Evolutionary conservation across 345 rosid species (phyloP), one percentile per base, ranked within the genome.

Genomic region (Capsella bursapastoris): DNA sequence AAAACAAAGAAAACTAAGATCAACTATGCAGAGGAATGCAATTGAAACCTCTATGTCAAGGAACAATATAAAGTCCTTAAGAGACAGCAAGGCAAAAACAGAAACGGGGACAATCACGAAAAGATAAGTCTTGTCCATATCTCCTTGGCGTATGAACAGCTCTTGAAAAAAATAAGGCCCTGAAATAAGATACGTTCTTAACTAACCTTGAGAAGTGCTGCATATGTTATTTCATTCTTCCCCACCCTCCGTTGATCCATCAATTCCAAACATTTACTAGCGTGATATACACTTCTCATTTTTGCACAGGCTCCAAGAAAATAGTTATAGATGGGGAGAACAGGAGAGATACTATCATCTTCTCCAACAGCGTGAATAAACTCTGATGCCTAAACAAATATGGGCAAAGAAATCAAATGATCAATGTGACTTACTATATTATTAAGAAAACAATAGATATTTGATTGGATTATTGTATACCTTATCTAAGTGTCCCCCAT

Each of bases 401-500:
- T 64, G 25, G 5, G 60, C 70, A 15, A 48, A 28, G 53, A 70
- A 57, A 74, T 8, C 63, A 59, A 9, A 5, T 60, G 16, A 58
- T 25, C 56, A 37, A 22, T 4, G 3, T n/a, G 4, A 34, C n/a
- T 8, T 18, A 47, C 62, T 8, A 1, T 12, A 34, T 45, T 32
- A 55, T 32, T 15, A 67, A 15, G 38, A 52, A 60, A 58, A 35
- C 2, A 45, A 8, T 3, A 18, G 40, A 65, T 14, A 43, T 6
- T 52, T 28, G 35, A 75, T 47, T 56, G 38, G 22, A 40, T 18
- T 72, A 41, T 13, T 3, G 41, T 8, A 50, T 84, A 93, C 97
- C 98, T 91, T 92, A 51, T 82, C 84, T 82, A 93, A 78, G 77
- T 88, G 77, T 57, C 97, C 95, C 22, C 89, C 96, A 56, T 79